Evolutionary conservation across 352 stramenopile species (phyloP).

Genomic region (Paralagenidium karlingii): DNA sequence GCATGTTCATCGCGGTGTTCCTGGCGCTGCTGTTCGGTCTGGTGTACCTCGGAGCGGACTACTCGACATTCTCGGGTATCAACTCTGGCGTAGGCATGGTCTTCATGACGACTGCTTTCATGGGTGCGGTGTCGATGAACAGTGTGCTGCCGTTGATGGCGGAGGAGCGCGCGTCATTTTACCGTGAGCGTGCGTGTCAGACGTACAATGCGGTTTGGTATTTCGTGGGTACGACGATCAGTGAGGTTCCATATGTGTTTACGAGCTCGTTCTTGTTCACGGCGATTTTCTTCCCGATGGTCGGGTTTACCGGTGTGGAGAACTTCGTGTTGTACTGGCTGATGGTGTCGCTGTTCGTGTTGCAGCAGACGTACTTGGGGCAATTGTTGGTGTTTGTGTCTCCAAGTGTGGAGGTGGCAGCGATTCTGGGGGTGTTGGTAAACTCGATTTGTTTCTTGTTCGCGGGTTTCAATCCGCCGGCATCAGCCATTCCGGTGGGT

Average conservation of each 20-base stretch:
- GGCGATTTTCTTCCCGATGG: slow-evolving; percentile 36
- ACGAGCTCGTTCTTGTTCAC: slow-evolving; percentile 29
- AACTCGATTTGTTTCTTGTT: slow-evolving; percentile 41
- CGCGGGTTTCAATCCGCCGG: slow-evolving; percentile 37
- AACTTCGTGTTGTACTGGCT: slow-evolving; percentile 48
- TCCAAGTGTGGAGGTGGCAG: slow-evolving; percentile 20
- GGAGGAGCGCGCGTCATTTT: slow-evolving; percentile 71
- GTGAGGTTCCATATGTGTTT: slow-evolving; percentile 66
- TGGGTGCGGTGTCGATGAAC: slow-evolving; percentile 51
- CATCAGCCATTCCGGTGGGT: slow-evolving; percentile 21
- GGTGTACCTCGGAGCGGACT: slow-evolving; percentile 32
- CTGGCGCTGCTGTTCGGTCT: slow-evolving; percentile 66
- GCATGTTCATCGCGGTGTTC: slow-evolving; percentile 37
- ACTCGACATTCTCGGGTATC: slow-evolving; percentile 23
- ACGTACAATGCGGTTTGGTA: slow-evolving; percentile 77
- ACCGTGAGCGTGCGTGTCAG: slow-evolving; percentile 42
- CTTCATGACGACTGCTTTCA: slow-evolving; percentile 56
- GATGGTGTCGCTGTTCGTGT: slow-evolving; percentile 22
- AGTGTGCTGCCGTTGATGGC: slow-evolving; percentile 48
- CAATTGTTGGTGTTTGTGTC: slow-evolving; percentile 29
- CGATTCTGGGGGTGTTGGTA: slow-evolving; percentile 22
- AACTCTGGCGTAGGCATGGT: slow-evolving; percentile 58
- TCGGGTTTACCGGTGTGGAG: slow-evolving; percentile 25
- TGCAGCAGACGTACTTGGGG: slow-evolving; percentile 35
- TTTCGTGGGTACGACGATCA: slow-evolving; percentile 52